Evolutionary conservation across 2,329 filamentous ascomycete species (phyloP).

Genomic region (Colletotrichum costaricense): DNA sequence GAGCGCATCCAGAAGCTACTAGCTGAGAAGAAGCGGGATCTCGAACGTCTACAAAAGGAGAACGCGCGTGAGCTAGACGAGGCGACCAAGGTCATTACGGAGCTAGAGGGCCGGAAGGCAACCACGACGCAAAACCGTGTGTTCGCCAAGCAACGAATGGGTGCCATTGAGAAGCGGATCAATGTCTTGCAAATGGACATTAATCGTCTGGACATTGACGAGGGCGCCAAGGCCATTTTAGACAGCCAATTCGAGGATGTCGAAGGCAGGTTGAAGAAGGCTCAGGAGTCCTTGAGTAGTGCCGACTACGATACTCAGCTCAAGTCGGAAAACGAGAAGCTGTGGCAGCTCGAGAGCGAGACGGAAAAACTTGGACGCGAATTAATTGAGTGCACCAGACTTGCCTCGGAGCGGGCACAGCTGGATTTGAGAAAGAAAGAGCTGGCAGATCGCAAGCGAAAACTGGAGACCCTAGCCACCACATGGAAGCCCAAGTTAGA

Average conservation of each 20-base stretch:
- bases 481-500: conserved; percentile 80
- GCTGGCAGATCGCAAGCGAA: conserved; percentile 76
- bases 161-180: conserved; percentile 78
- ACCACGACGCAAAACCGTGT: conserved; percentile 80
- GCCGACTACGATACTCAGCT: conserved; percentile 79
- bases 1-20: conserved; percentile 80
- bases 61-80: conserved; percentile 79
- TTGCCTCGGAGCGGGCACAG: conserved; percentile 84
- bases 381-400: conserved; percentile 82
- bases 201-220: conserved; percentile 82
- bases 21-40: conserved; percentile 80
- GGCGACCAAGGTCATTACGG: conserved; percentile 77
- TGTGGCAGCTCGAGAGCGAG: conserved; percentile 78
- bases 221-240: conserved; percentile 83
- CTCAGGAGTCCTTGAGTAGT: conserved; percentile 71
- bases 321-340: conserved; percentile 70
- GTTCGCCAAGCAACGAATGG: conserved; percentile 78
- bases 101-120: conserved; percentile 80
- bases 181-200: conserved; percentile 74
- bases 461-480: conserved; percentile 79
- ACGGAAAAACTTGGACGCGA: conserved; percentile 81
- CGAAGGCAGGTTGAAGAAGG: conserved; percentile 69
- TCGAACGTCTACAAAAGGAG: conserved; percentile 80
- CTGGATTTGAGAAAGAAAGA: conserved; percentile 88
- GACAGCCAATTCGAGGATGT: conserved; percentile 80